phyloP scores from a whole-genome alignment of 345 rosid species.

The Capsella bursapastoris region DNA sequence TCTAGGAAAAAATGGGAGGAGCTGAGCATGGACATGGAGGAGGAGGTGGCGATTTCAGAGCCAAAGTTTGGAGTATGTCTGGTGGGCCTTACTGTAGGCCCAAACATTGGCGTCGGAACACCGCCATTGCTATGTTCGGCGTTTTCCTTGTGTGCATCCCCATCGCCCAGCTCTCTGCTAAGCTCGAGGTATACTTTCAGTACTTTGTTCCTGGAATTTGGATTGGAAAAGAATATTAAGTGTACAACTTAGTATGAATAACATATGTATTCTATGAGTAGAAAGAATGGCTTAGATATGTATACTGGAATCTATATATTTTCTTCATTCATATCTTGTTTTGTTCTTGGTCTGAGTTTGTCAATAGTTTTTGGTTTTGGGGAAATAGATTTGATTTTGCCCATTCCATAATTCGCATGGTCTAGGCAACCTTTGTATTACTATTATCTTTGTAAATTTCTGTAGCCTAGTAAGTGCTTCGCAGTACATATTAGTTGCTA shows the following conservation, averaged over 20 bases:
- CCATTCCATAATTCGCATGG: neutral
- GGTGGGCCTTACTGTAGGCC: conserved; percentile 98
- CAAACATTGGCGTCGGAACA: conserved; percentile 96
- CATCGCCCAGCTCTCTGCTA: conserved; percentile 87
- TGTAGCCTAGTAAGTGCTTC: neutral
- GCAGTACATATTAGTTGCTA: neutral
- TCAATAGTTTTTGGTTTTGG: neutral
- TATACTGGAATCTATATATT: neutral
- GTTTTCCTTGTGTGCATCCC: conserved; percentile 87
- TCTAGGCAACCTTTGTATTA: neutral
- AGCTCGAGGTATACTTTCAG: conserved; percentile 72
- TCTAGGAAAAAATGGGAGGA: conserved; percentile 56
- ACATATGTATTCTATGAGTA: neutral
- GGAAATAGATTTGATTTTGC: neutral
- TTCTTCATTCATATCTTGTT: neutral
- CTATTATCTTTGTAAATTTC: conserved; percentile 4
- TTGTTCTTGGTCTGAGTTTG: conserved; percentile 4
- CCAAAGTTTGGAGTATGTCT: conserved; percentile 91
- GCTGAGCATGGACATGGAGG: conserved; percentile 84
- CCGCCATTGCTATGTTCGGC: conserved; percentile 93
- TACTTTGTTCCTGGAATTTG: neutral
- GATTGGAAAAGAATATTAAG: neutral
- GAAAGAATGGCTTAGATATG: neutral
- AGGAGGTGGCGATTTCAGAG: conserved; percentile 84
- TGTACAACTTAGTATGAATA: neutral